These are phyloP conservation scores for Citrus unshiu DNA, from an alignment of 345 rosid species.

Conservation along the genomic window DNA sequence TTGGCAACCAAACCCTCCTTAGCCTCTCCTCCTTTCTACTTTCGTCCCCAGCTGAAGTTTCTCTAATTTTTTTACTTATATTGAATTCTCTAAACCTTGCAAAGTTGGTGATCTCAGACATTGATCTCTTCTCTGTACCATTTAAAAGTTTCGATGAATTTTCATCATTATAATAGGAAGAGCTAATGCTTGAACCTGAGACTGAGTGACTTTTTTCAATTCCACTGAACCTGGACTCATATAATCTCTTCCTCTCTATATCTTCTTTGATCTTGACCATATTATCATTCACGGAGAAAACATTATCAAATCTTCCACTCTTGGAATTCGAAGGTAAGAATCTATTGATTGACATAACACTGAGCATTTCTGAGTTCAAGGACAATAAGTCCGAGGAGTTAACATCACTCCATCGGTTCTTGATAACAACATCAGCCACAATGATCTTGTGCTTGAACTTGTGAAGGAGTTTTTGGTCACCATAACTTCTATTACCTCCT, in stretches of 20 bases:
- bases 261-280: constrained; percentile 33
- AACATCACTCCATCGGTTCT: constrained; percentile 50
- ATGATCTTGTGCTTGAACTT: constrained; percentile 45
- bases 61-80: constrained; percentile 2
- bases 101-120: constrained; percentile 42
- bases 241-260: constrained; percentile 32
- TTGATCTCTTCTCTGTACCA: constrained; percentile 33
- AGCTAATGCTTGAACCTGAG: constrained; percentile 11
- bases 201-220: constrained; percentile 14
- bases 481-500: constrained; percentile 2
- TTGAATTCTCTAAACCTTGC: constrained; percentile 30
- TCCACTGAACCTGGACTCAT: constrained; percentile 21
- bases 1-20: constrained; percentile 41
- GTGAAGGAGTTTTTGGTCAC: constrained; percentile 20
- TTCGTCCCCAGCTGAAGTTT: neutral
- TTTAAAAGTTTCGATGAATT: constrained; percentile 12
- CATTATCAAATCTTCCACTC: constrained; percentile 9
- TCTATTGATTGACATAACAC: constrained; percentile 24
- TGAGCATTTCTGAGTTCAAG: constrained; percentile 41
- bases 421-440: constrained; percentile 35
- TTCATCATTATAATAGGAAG: constrained; percentile 3
- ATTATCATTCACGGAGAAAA: constrained; percentile 8
- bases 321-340: constrained; percentile 15
- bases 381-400: constrained; percentile 46
- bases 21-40: constrained; percentile 33